phyloP scores from a whole-genome alignment of 2,329 filamentous ascomycete species.

The Ophiostoma ulmi region DNA sequence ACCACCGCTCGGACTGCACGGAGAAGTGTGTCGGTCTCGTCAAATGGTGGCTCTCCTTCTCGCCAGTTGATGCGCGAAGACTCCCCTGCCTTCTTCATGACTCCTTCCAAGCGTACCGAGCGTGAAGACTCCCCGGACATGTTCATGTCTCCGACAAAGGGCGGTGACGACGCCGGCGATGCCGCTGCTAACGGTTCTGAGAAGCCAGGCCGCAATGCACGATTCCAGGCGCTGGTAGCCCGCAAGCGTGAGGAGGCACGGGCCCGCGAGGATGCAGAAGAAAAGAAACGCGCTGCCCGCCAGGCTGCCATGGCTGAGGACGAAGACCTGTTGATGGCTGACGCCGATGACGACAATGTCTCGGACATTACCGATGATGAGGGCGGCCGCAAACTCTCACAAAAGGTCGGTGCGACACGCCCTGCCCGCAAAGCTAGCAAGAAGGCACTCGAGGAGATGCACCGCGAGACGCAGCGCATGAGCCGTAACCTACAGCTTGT shows the following conservation, averaged over 20 bases:
- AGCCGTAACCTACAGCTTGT: constrained; percentile 84
- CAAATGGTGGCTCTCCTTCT: constrained; percentile 9
- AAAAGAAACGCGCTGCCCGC: constrained; percentile 44
- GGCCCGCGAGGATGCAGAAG: constrained; percentile 58
- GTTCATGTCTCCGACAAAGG: constrained; percentile 26
- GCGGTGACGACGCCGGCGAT: constrained; percentile 29
- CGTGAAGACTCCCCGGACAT: constrained; percentile 22
- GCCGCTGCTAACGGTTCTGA: constrained; percentile 46
- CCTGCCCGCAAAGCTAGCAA: constrained; percentile 82
- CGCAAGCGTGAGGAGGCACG: constrained; percentile 67
- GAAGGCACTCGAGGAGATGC: constrained; percentile 92
- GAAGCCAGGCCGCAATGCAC: constrained; percentile 46
- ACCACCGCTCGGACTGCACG: constrained; percentile 29
- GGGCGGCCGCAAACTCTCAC: constrained; percentile 60
- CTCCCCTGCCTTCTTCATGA: constrained; percentile 8
- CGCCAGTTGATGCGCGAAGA: constrained; percentile 15
- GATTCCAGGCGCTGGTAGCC: constrained; percentile 67
- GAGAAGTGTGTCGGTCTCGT: constrained; percentile 23
- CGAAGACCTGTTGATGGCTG: constrained; percentile 38
- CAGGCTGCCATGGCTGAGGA: constrained; percentile 30
- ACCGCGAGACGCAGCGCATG: constrained; percentile 87
- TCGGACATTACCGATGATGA: constrained; percentile 58
- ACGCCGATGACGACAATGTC: constrained; percentile 44
- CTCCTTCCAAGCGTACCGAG: neutral
- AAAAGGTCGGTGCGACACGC: constrained; percentile 38